These are phyloP conservation scores for Scutellaria barbata DNA, from an alignment of 257 asterid species.

Conservation along the genomic window DNA sequence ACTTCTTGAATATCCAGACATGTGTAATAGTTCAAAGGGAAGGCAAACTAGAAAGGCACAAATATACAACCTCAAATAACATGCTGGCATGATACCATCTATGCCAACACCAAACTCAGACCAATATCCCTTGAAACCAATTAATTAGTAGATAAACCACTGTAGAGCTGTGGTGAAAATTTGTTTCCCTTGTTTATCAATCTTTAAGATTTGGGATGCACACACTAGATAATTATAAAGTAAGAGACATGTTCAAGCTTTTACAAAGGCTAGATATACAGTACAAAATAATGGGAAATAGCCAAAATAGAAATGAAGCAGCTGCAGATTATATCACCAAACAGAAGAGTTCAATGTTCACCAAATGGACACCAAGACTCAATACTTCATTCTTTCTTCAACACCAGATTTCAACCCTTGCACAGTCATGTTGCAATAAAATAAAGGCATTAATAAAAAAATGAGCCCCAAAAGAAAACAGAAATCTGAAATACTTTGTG, in stretches of 20 bases:
- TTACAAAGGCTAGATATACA: neutral
- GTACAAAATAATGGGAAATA: neutral
- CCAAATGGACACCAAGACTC: constrained; percentile 20
- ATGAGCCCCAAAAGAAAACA: neutral
- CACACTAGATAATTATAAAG: neutral
- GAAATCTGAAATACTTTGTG: neutral
- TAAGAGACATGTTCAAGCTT: neutral
- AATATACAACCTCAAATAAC: constrained; percentile 1
- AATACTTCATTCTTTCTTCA: neutral
- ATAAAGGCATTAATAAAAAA: constrained; percentile 17
- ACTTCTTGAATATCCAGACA: neutral
- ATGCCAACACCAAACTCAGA: constrained; percentile 7
- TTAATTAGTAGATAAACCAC: neutral
- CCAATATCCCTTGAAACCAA: neutral
- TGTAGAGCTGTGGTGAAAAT: neutral
- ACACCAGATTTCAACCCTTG: neutral
- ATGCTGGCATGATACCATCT: neutral
- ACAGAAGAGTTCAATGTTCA: constrained; percentile 13
- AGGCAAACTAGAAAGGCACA: neutral
- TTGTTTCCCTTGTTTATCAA: neutral
- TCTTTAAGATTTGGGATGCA: neutral
- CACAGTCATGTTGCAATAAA: constrained; percentile 13
- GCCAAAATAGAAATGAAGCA: neutral
- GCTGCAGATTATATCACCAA: neutral
- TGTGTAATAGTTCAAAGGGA: neutral